These are phyloP conservation scores for Rutstroemia sp. DNA, from an alignment of 2,329 filamentous ascomycete species.

Conservation along the genomic window DNA sequence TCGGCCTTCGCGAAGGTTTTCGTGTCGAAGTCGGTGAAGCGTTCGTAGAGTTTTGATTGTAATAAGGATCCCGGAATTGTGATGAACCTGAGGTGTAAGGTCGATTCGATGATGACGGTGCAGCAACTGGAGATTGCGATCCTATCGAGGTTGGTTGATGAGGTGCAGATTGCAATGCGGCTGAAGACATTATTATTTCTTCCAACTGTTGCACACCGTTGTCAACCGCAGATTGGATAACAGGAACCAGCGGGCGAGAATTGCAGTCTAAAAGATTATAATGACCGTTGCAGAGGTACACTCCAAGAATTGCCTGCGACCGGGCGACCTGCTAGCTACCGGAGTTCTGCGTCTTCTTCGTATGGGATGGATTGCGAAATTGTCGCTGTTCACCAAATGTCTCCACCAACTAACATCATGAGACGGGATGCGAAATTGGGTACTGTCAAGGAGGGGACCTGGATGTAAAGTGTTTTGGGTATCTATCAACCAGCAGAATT, in stretches of 20 bases:
- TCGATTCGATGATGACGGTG: conserved; percentile 38
- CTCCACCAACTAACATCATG: conserved; percentile 39
- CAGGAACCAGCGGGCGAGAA: conserved; percentile 1
- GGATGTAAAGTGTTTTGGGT: not conserved
- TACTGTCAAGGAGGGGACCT: not conserved
- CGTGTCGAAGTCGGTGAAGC: conserved; percentile 42
- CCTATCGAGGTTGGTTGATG: conserved; percentile 43
- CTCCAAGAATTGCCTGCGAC: not conserved
- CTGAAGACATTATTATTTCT: conserved; percentile 49
- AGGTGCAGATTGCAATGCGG: conserved; percentile 53
- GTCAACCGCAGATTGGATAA: conserved; percentile 9
- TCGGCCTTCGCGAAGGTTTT: conserved; percentile 46
- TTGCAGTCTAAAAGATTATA: conserved; percentile 1
- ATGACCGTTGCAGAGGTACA: conserved; percentile 4
- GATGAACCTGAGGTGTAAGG: conserved; percentile 48
- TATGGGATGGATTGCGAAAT: conserved; percentile 13
- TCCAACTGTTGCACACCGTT: conserved; percentile 13
- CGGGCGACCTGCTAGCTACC: no score
- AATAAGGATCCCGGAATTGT: conserved; percentile 47
- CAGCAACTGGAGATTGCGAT: conserved; percentile 39
- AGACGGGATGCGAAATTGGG: conserved; percentile 20
- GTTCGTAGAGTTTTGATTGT: conserved; percentile 31
- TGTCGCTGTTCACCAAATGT: conserved; percentile 33
- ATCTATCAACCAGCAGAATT: not conserved
- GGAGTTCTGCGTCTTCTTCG: no score